phyloP scores from a whole-genome alignment of 352 stramenopile species.

The Globisporangium parvum region DNA sequence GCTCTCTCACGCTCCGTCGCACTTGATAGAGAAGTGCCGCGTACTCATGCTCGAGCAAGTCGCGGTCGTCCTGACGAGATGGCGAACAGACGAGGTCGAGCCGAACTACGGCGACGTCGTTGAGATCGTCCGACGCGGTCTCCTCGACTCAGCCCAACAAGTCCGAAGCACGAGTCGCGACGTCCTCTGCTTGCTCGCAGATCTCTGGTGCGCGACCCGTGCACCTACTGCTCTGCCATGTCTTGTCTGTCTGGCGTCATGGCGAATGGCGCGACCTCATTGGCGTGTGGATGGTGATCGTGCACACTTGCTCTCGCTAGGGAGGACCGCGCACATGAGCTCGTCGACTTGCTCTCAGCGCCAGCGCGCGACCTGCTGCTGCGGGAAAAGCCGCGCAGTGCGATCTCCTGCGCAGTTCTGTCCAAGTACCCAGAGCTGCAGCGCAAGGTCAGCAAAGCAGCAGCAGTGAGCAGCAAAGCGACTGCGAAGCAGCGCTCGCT shows the following conservation, averaged over 20 bases:
- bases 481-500: constrained; percentile 16
- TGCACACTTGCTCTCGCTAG: constrained; percentile 16
- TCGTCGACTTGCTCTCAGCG: constrained; percentile 34
- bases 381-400: constrained; percentile 37
- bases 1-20: neutral
- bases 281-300: neutral
- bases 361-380: constrained; percentile 35
- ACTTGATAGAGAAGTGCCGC: constrained; percentile 40
- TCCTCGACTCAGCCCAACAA: constrained; percentile 32
- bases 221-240: neutral
- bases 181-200: constrained; percentile 34
- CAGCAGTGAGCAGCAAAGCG: constrained; percentile 5
- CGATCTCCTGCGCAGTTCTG: constrained; percentile 35
- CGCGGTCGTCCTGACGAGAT: constrained; percentile 44
- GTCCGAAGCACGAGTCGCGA: constrained; percentile 46
- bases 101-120: constrained; percentile 41
- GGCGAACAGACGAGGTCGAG: constrained; percentile 40
- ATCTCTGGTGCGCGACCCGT: constrained; percentile 41
- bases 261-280: neutral
- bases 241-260: neutral
- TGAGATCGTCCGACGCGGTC: constrained; percentile 37
- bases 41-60: constrained; percentile 56
- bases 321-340: constrained; percentile 41
- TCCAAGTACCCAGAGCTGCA: constrained; percentile 30
- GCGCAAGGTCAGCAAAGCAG: constrained; percentile 3